Conservation (phyloP, 352 stramenopile species). For the Pythium insidiosum region DNA sequence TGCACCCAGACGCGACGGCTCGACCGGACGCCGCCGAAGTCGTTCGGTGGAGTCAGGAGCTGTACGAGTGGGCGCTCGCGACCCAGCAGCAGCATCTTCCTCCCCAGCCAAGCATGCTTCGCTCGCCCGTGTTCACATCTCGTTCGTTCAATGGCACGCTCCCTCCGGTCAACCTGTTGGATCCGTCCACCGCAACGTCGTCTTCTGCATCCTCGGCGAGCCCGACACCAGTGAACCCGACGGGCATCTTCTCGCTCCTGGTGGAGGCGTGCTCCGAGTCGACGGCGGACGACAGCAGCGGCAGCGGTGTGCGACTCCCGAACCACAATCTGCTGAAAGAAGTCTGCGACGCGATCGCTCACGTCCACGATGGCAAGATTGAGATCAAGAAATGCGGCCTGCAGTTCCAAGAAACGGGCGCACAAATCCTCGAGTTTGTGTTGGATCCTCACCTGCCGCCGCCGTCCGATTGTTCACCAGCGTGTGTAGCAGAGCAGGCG, state of each 20-base stretch:
- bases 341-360: slow-evolving; percentile 69
- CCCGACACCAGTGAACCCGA: no score
- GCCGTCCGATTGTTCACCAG: no score
- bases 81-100: slow-evolving; percentile 20
- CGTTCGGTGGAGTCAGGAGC: slow-evolving; percentile 68
- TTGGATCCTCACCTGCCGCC: slow-evolving; percentile 44
- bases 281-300: slow-evolving; percentile 20
- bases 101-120: slow-evolving; percentile 8
- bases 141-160: slow-evolving; percentile 12
- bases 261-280: slow-evolving; percentile 50
- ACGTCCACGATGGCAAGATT: slow-evolving; percentile 43
- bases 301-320: slow-evolving; percentile 40
- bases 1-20: slow-evolving; percentile 38
- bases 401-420: slow-evolving; percentile 57
- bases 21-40: slow-evolving; percentile 59
- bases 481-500: slow-evolving; percentile 6
- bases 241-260: slow-evolving; percentile 45
- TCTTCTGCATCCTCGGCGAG: no score
- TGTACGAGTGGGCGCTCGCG: slow-evolving; percentile 56
- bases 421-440: slow-evolving; percentile 74
- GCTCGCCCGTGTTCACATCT: slow-evolving; percentile 10
- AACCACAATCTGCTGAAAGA: slow-evolving; percentile 86
- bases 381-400: slow-evolving; percentile 81
- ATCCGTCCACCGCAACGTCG: not conserved
- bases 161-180: slow-evolving; percentile 1